phyloP scores from a whole-genome alignment of 2,329 filamentous ascomycete genomes.

The Pseudogymnoascus sp. region DNA sequence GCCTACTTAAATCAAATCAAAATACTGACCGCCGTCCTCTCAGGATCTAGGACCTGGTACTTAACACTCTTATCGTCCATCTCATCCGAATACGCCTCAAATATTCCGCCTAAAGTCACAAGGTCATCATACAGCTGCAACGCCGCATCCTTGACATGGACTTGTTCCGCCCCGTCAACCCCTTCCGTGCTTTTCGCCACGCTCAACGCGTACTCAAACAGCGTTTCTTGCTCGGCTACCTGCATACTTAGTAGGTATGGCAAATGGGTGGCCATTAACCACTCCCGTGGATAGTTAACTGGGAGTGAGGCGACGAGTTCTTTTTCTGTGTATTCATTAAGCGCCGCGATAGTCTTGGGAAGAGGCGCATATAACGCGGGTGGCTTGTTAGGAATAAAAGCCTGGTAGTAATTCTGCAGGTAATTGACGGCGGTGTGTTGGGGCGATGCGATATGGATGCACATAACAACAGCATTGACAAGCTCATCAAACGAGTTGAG shows the following conservation, averaged over 20 bases:
- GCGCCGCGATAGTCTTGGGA: conserved; percentile 27
- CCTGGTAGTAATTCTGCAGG: conserved; percentile 43
- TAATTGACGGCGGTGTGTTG: conserved; percentile 46
- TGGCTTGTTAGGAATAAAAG: conserved; percentile 40
- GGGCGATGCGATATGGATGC: conserved; percentile 44
- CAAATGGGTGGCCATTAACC: conserved; percentile 39
- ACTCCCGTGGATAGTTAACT: conserved; percentile 35
- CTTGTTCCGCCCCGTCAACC: not conserved
- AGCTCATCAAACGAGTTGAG: conserved; percentile 37
- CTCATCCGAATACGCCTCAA: conserved; percentile 27
- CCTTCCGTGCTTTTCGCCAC: not conserved
- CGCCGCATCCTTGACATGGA: not conserved
- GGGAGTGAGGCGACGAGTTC: conserved; percentile 36
- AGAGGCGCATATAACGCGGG: conserved; percentile 31
- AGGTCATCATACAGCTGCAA: not conserved
- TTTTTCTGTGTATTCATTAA: conserved; percentile 26
- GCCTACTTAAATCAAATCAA: conserved; percentile 19
- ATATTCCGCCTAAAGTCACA: conserved; percentile 16
- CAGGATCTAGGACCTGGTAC: conserved; percentile 35
- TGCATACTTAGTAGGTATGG: conserved; percentile 40
- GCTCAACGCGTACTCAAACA: conserved; percentile 22
- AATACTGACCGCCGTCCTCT: conserved; percentile 33
- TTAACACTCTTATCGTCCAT: conserved; percentile 31
- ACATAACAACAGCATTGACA: conserved; percentile 42
- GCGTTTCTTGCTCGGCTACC: conserved; percentile 34